Base-by-base conservation (phyloP, 768 basidiomycete species). In the Lentinus tigrinus region DNA sequence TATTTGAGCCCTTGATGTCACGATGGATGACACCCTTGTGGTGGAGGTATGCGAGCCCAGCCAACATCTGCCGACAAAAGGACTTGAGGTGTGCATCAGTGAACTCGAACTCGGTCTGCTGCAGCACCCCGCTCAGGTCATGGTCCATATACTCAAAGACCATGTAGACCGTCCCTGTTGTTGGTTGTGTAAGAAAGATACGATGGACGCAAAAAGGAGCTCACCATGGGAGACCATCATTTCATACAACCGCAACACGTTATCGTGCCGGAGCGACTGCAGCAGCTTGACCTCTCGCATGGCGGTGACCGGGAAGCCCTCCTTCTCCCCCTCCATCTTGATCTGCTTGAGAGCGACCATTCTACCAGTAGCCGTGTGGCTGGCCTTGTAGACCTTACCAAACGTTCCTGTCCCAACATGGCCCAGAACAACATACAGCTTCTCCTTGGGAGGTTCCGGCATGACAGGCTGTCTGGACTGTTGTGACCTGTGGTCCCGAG, bases 61-160 rank as follows among this genome's bases (percentile, higher is more conserved):
- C 82, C 42, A 99, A 86, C 92, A 99, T 97, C 74, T 99, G 97
- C 60, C 86, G 83, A 70, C 91, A 95, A 51, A 99, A 82, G 0
- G 95, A 97, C 78, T 99, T 99, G 40, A 98, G 79, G 72, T 99
- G 90, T 21, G 91, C 93, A 21, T 86, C 82, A 0, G 84, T 81
- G 70, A 99, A 98, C 38, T 70, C 78, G 66, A 98, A 91, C 67
- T 93, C 89, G 1, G 84, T 90, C 74, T 98, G 95, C 2, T 93
- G 91, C 26, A 99, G 79, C 50, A 98, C 81, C 3, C 97, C 97
- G 2, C 95, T 98, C 53, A 99, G 78, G 70, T 99, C 97, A 70
- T 98, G 96, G 67, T 99, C 95, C 92, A 97, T 92, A 73, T 99
- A 99, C 72, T 98, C 95, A 67, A 98, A 94, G 38, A 99, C 96